phyloP scores from a whole-genome alignment of 2,329 filamentous ascomycete genomes.

The Sporothrix brasiliensis region DNA sequence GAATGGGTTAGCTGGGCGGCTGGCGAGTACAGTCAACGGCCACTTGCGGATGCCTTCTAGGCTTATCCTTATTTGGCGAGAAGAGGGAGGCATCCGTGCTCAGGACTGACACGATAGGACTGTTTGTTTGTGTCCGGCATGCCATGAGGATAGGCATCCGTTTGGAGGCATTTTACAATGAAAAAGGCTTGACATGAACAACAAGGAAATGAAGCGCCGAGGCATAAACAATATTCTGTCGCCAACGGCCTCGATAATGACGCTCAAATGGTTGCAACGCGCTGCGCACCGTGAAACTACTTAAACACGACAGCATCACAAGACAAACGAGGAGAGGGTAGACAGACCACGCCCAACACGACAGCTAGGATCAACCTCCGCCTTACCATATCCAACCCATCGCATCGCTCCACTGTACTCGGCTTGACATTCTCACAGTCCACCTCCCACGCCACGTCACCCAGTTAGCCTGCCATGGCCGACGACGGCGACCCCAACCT shows the following conservation, averaged over 20 bases:
- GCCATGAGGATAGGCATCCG: neutral
- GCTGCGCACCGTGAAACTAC: neutral
- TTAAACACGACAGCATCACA: neutral
- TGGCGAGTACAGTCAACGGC: neutral
- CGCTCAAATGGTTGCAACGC: neutral
- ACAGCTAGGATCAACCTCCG: too few species aligned
- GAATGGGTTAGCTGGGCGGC: neutral
- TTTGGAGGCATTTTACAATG: neutral
- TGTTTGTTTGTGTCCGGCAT: neutral
- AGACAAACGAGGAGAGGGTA: neutral
- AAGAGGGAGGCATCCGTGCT: neutral
- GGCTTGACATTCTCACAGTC: too few species aligned
- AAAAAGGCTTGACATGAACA: neutral
- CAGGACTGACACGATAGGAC: neutral
- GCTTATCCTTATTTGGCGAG: neutral
- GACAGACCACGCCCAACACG: neutral
- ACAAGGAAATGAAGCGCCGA: neutral
- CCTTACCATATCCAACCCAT: too few species aligned
- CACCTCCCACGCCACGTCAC: neutral
- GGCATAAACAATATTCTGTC: neutral
- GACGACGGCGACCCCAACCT: conserved; percentile 24
- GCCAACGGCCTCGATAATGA: neutral
- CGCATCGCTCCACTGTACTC: too few species aligned
- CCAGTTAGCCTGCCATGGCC: neutral
- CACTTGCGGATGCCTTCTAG: neutral